These are phyloP conservation scores for Phytopythium litorale DNA, from an alignment of 352 stramenopile species.

Conservation along the genomic window DNA sequence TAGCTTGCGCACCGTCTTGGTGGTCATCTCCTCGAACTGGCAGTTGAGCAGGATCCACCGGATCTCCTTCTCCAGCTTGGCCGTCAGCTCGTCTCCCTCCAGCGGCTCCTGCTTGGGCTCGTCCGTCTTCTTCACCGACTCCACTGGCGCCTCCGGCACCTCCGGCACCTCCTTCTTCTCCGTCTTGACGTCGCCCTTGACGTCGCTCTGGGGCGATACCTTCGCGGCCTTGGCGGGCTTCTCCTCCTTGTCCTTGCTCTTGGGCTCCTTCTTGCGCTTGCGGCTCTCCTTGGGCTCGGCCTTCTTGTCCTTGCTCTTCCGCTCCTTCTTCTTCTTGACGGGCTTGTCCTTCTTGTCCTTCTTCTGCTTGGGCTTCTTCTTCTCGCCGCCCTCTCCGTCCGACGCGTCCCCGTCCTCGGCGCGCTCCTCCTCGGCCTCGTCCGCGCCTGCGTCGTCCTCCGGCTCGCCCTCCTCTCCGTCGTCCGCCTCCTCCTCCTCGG, in stretches of 20 bases:
- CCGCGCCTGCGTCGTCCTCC: slow-evolving; percentile 17
- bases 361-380: slow-evolving; percentile 20
- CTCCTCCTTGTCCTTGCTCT: slow-evolving; percentile 18
- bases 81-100: slow-evolving; percentile 38
- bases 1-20: slow-evolving; percentile 72
- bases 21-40: slow-evolving; percentile 82
- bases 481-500: slow-evolving; percentile 20
- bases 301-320: slow-evolving; percentile 23
- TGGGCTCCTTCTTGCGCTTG: too few species aligned
- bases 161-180: slow-evolving; percentile 24
- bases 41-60: slow-evolving; percentile 75
- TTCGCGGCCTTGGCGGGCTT: slow-evolving; percentile 41
- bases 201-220: slow-evolving; percentile 23
- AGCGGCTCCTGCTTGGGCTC: slow-evolving; percentile 19
- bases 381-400: slow-evolving; percentile 16
- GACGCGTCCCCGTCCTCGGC: slow-evolving; percentile 11
- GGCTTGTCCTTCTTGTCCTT: slow-evolving; percentile 39
- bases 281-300: not conserved
- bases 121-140: slow-evolving; percentile 5
- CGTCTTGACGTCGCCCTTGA: too few species aligned
- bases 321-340: slow-evolving; percentile 17
- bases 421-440: slow-evolving; percentile 17
- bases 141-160: not conserved
- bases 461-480: slow-evolving; percentile 16
- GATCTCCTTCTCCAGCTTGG: slow-evolving; percentile 73